Conservation (phyloP, 1,284 basidiomycete genomes). For the Hortiboletus rubellus region DNA sequence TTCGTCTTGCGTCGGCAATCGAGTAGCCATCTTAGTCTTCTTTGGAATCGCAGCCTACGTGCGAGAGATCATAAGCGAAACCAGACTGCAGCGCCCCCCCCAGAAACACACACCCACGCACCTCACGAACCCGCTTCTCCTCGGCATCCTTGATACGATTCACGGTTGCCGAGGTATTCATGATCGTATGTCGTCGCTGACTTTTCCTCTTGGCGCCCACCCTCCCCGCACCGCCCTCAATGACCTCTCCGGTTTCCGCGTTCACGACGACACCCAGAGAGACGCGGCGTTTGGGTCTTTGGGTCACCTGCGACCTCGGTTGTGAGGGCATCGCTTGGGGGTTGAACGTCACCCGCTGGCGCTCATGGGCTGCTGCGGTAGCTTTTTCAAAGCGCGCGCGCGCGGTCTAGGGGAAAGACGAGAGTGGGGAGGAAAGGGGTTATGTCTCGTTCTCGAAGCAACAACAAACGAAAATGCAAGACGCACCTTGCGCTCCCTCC, state of each 20-base stretch:
- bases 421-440: not conserved
- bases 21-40: slow-evolving; percentile 52
- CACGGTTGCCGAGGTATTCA: slow-evolving; percentile 63
- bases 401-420: slow-evolving; percentile 42
- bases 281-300: slow-evolving; percentile 51
- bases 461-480: not conserved
- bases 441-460: not conserved
- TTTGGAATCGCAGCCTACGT: slow-evolving; percentile 59
- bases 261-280: slow-evolving; percentile 54
- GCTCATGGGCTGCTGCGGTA: slow-evolving; percentile 63
- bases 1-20: slow-evolving; percentile 70
- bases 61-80: slow-evolving; percentile 5
- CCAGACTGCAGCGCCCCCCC: not conserved
- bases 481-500: slow-evolving; percentile 53
- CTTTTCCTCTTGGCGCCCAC: slow-evolving; percentile 55
- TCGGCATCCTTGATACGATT: slow-evolving; percentile 62
- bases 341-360: slow-evolving; percentile 64
- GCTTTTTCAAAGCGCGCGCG: slow-evolving; percentile 57
- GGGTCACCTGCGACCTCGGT: slow-evolving; percentile 31
- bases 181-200: slow-evolving; percentile 60
- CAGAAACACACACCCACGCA: not conserved
- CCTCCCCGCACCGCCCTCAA: slow-evolving; percentile 32
- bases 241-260: slow-evolving; percentile 57
- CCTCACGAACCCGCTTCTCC: slow-evolving; percentile 52
- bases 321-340: slow-evolving; percentile 38